Base-by-base conservation (phyloP, 495 filamentous ascomycete genomes). In the Penicillium dipodomyicola region DNA sequence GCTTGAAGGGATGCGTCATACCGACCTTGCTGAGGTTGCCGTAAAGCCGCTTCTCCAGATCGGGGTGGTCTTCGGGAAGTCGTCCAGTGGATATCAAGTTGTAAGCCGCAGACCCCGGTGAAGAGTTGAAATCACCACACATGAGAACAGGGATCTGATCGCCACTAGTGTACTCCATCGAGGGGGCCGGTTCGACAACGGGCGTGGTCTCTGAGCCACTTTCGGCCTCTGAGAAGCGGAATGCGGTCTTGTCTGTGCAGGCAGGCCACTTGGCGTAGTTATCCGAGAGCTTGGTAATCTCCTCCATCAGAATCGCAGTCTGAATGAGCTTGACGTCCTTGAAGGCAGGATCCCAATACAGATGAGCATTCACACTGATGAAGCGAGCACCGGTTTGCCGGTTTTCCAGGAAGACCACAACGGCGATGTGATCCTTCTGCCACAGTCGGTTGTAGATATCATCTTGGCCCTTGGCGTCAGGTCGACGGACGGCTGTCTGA, bases 381-480 rank as follows among this genome's bases (percentile, higher is more conserved):
- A 97, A 77, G 15, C 95, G 85, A 2, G 89, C 83, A 2, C 94
- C 94, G 2, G 92, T 97, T 55, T 79, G 72, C 15, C 91, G 82
- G 63, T 96, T 96, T 70, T 97, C 95, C 49, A 97, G 80, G 72
- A 98, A 94, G 53, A 88, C 80, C 27, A 96, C 82, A 19, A 96
- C 84, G 12, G 88, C 93, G 63, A 98, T 96, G 65, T 97, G 90
- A 74, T 98, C 94, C 74, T 92, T 89, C 56, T 92, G 92, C 94
- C 97, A 97, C 17, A 97, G 85, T 12, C 94, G 87, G 68, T 98
- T 97, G 79, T 94, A 97, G 57, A 97, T 91, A 63, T 98, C 95
- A 64, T 93, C 89, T 50, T 92, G 88, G 33, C 89, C 87, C 73
- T 97, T 97, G 82, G 95, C 94, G 70, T 97, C 94, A 5, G 91